A percentile compares a stretch with the other conserved stretches of the same genome.
Evolutionary conservation across 2,329 filamentous ascomycete genomes (phyloP).

Genomic region (Sclerotinia minor): DNA sequence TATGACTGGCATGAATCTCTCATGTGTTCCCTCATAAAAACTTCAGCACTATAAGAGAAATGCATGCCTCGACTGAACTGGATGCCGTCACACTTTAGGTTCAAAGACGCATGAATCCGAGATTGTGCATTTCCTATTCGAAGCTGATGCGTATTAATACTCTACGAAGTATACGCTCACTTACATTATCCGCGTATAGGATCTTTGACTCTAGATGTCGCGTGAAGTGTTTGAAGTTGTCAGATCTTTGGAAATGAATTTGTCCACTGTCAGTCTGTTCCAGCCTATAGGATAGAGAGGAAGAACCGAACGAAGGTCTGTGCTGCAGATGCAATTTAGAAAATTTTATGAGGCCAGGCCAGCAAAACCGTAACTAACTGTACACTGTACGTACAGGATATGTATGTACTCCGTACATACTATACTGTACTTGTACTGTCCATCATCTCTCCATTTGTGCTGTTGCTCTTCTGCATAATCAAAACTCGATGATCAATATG

Average conservation of each 20-base stretch:
- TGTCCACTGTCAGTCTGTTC: background rate
- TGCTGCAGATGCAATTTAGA: background rate
- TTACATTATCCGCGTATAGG: background rate
- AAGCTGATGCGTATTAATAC: background rate
- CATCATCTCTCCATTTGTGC: too few relatives aligned
- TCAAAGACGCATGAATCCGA: background rate
- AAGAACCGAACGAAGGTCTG: background rate
- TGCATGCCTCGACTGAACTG: background rate
- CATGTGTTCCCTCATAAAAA: background rate
- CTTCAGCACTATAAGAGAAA: conserved; percentile 3
- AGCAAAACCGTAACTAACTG: too few relatives aligned
- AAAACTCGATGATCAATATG: background rate
- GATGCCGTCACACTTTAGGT: background rate
- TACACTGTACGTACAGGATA: too few relatives aligned
- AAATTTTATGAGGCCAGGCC: background rate
- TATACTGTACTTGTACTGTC: too few relatives aligned
- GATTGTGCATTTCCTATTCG: background rate
- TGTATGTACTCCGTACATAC: too few relatives aligned
- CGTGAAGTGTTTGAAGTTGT: conserved; percentile 14
- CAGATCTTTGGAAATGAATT: background rate
- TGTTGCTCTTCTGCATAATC: background rate
- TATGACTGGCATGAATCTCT: background rate
- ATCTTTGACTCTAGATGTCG: conserved; percentile 5
- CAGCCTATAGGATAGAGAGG: background rate
- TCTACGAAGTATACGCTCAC: too few relatives aligned